Evolutionary conservation across 352 stramenopile genomes (phyloP).

Genomic region (Hyaloperonospora brassicae): DNA sequence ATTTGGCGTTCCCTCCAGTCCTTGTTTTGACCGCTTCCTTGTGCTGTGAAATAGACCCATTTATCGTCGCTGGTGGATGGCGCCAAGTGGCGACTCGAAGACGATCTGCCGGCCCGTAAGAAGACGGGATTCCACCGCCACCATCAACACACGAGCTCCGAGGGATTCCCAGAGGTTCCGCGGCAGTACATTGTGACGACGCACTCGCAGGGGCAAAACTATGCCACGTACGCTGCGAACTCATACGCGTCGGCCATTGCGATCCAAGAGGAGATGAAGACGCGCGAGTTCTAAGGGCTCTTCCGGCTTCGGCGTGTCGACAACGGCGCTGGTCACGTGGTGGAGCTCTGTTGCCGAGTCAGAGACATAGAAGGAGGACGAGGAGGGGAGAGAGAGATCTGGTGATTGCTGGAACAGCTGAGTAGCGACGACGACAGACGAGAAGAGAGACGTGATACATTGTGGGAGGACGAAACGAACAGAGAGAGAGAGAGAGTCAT

Average conservation of each 20-base stretch:
- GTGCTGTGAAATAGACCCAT: slow-evolving; percentile 26
- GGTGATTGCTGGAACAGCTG: too few species aligned
- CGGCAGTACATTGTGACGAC: slow-evolving; percentile 65
- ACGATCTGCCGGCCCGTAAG: slow-evolving; percentile 46
- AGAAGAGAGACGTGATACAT: too few species aligned
- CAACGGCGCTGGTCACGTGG: background rate
- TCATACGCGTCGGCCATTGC: slow-evolving; percentile 82
- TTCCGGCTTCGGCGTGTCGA: background rate
- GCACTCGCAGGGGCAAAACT: slow-evolving; percentile 65
- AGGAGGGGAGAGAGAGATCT: too few species aligned
- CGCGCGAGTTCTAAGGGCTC: slow-evolving; percentile 62
- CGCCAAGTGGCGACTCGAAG: slow-evolving; percentile 60
- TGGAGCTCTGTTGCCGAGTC: slow-evolving; percentile 1
- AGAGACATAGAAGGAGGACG: background rate
- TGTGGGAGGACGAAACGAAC: too few species aligned
- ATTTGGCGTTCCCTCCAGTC: background rate
- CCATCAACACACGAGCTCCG: slow-evolving; percentile 47
- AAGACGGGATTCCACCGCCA: slow-evolving; percentile 56
- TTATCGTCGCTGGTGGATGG: slow-evolving; percentile 40
- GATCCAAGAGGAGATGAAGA: slow-evolving; percentile 71
- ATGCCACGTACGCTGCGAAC: slow-evolving; percentile 75
- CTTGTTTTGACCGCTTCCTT: background rate
- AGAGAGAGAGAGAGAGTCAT: too few species aligned
- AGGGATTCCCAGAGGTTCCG: slow-evolving; percentile 66
- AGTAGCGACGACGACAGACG: too few species aligned